Percentiles rank a stretch among this genome's conserved stretches.
Evolutionary conservation across 2,329 filamentous ascomycete genomes (phyloP).

Genomic region (Penicillium glabrum): DNA sequence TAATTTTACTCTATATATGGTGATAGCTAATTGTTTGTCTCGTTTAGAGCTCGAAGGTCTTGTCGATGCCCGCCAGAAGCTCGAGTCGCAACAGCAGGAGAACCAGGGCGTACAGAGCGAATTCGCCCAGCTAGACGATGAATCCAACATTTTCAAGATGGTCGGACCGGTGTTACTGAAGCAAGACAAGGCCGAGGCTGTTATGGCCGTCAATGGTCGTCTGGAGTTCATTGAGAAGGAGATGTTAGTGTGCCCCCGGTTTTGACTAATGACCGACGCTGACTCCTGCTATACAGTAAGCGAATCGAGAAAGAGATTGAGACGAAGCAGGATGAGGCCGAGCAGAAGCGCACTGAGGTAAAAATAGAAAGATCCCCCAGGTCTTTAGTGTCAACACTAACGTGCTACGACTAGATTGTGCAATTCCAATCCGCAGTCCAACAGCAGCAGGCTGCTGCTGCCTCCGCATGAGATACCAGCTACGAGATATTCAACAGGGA

Average conservation of each 20-base stretch:
- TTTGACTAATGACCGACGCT: neutral
- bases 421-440: constrained; percentile 41
- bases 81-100: constrained; percentile 90
- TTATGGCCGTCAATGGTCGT: constrained; percentile 85
- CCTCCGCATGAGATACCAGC: constrained; percentile 29
- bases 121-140: constrained; percentile 74
- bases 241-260: constrained; percentile 61
- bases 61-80: constrained; percentile 79
- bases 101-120: constrained; percentile 90
- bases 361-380: constrained; percentile 25
- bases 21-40: constrained; percentile 11
- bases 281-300: constrained; percentile 48
- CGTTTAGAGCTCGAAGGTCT: constrained; percentile 74
- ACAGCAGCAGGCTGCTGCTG: constrained; percentile 35
- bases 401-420: constrained; percentile 30
- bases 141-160: constrained; percentile 92
- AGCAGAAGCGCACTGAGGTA: constrained; percentile 66
- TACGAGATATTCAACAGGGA: neutral
- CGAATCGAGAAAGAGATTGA: constrained; percentile 67
- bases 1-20: neutral
- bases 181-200: constrained; percentile 88
- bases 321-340: constrained; percentile 63
- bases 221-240: constrained; percentile 92
- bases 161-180: constrained; percentile 90
- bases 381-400: constrained; percentile 16